Conservation (phyloP, 768 basidiomycete species). For the Cubamyces lactineus region DNA sequence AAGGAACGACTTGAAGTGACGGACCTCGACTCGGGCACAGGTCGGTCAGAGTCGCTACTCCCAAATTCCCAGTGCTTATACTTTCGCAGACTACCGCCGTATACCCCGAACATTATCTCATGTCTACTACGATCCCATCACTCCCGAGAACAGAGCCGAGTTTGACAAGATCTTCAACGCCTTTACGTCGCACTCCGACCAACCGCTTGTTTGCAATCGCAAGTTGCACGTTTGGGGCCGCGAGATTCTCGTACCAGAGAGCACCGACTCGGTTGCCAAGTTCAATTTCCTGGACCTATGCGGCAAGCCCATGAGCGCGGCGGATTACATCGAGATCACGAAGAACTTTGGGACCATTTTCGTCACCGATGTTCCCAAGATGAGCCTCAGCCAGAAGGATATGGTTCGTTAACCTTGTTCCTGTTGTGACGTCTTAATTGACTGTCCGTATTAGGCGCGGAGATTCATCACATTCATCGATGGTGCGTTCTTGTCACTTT, state of each 20-base stretch:
- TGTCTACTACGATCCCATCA: slow-evolving; percentile 88
- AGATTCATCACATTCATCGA: slow-evolving; percentile 98
- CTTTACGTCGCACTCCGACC: slow-evolving; percentile 58
- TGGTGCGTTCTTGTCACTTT: slow-evolving; percentile 47
- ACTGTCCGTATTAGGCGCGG: slow-evolving; percentile 59
- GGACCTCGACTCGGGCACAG: slow-evolving; percentile 94
- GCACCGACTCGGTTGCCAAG: slow-evolving; percentile 77
- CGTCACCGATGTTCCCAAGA: slow-evolving; percentile 82
- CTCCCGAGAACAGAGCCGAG: slow-evolving; percentile 64
- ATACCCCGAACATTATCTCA: slow-evolving; percentile 91
- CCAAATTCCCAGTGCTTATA: not conserved
- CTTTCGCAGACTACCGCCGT: slow-evolving; percentile 84
- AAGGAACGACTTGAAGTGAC: slow-evolving; percentile 86
- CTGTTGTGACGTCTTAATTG: not conserved
- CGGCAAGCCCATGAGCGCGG: slow-evolving; percentile 86
- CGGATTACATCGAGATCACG: slow-evolving; percentile 95
- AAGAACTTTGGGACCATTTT: slow-evolving; percentile 88
- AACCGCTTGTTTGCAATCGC: slow-evolving; percentile 62
- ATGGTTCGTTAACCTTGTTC: slow-evolving; percentile 52
- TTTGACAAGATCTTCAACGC: slow-evolving; percentile 85
- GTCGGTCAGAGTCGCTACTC: too few species aligned
- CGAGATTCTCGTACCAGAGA: slow-evolving; percentile 75
- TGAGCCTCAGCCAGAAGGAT: slow-evolving; percentile 88
- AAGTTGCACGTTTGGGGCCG: slow-evolving; percentile 90
- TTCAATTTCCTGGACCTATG: slow-evolving; percentile 89